Evolutionary conservation across 2,329 filamentous ascomycete genomes (phyloP).

Genomic region (Fusarium sp.): DNA sequence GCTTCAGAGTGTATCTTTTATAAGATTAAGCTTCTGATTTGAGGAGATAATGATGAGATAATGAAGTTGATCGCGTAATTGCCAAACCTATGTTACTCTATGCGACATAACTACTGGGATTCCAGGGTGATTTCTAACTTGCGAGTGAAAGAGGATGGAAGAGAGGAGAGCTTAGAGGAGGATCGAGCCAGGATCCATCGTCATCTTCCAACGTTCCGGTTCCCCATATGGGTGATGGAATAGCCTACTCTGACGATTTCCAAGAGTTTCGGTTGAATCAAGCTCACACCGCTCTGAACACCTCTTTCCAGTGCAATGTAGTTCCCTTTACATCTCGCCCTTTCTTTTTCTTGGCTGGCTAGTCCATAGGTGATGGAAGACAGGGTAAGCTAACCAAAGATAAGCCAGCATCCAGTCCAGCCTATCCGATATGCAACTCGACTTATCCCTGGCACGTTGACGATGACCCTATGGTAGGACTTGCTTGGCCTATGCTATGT

Average conservation of each 20-base stretch:
- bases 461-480: constrained; percentile 12
- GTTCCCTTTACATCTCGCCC: constrained; percentile 12
- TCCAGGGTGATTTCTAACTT: constrained; percentile 1
- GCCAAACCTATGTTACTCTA: not conserved
- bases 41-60: not conserved
- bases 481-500: constrained; percentile 23
- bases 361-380: constrained; percentile 5
- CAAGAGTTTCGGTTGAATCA: not conserved
- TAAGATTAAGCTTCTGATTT: not conserved
- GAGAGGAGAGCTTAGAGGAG: not conserved
- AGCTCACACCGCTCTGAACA: constrained; percentile 20
- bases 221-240: not conserved
- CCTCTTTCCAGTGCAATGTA: constrained; percentile 4
- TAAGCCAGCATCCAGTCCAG: constrained; percentile 11
- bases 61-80: not conserved
- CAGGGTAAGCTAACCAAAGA: constrained; percentile 21
- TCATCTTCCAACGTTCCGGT: constrained; percentile 19
- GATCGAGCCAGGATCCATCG: constrained; percentile 24
- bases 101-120: not conserved
- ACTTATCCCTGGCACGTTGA: constrained; percentile 22
- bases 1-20: not conserved
- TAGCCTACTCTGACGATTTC: not conserved
- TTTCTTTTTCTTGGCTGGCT: constrained; percentile 19
- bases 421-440: constrained; percentile 9
- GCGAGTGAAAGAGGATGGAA: constrained; percentile 12